phyloP scores from a whole-genome alignment of 2,329 filamentous ascomycete genomes.

The Xylaria sp. region DNA sequence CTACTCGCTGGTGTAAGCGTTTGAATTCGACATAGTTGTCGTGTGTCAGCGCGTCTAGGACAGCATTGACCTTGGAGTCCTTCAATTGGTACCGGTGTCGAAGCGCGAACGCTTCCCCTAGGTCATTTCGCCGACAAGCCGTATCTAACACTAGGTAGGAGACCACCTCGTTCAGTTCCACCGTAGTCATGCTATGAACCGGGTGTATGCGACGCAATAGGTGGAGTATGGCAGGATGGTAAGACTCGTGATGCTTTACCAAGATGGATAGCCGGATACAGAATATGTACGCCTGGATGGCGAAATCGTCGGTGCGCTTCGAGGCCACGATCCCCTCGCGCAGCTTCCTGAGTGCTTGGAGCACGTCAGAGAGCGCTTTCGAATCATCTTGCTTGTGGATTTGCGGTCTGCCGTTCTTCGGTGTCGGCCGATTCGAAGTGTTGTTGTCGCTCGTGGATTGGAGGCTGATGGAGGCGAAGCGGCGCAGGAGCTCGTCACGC shows the following conservation, averaged over 20 bases:
- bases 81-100: constrained; percentile 65
- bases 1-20: constrained; percentile 71
- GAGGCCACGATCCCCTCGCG: constrained; percentile 87
- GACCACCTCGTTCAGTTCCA: constrained; percentile 79
- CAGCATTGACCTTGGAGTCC: constrained; percentile 71
- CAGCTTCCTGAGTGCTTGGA: constrained; percentile 87
- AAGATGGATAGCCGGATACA: constrained; percentile 85
- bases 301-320: constrained; percentile 77
- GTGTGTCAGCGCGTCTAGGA: constrained; percentile 73
- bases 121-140: constrained; percentile 79
- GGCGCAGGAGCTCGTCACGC: constrained; percentile 73
- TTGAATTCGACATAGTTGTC: constrained; percentile 86
- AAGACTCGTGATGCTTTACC: constrained; percentile 82
- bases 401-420: constrained; percentile 30
- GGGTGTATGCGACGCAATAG: constrained; percentile 76
- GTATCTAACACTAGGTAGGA: constrained; percentile 86
- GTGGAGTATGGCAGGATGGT: constrained; percentile 84
- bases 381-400: constrained; percentile 48
- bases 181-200: constrained; percentile 67
- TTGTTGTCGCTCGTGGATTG: constrained; percentile 35
- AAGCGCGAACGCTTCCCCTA: constrained; percentile 74
- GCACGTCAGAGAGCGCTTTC: constrained; percentile 73
- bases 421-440: constrained; percentile 17
- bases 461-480: constrained; percentile 70
- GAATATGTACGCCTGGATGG: constrained; percentile 89